Evolutionary conservation across 2,329 filamentous ascomycete species (phyloP), one percentile per base, ranked within the genome.

Genomic region (Fusarium incarnatum): DNA sequence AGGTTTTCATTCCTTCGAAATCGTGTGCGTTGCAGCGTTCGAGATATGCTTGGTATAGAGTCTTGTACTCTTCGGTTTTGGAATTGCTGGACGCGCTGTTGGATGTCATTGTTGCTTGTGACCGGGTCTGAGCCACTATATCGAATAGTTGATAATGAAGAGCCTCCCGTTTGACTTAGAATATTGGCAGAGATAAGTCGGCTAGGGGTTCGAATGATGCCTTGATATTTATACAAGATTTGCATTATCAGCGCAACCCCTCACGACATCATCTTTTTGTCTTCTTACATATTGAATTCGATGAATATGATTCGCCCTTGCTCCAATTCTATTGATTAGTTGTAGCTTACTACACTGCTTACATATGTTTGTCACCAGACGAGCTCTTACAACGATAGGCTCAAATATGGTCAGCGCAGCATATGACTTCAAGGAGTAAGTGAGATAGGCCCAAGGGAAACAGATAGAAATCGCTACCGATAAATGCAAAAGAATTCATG

Each of bases 11-110:
- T 0, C 32, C 60, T 27, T 57, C 34, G 0, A 64, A 64, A 4
- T 64, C 25, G 3, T 64, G 60, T 1, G 60, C 58, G 37, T 64
- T 64, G 49, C 60, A 64, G 25, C 37, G 23, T 15, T 64, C 20
- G 9, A 64, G 60, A 9, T 64, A 64, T 32, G 9, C 37, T 18
- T 49, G n/a, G 20, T 49, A 64, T 3, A 64, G 30, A 8, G 37
- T 16, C 15, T 52, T 25, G 8, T 64, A 45, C 13, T 41, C 18
- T 8, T 56, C 44, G 4, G 2, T 16, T 6, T 46, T 47, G 7
- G 44, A 44, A 47, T 45, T 45, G 37, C 1, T 32, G 3, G 42
- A 10, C 8, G 15, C 8, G 4, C 37, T 15, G 23, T 53, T 18
- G 10, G 46, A 47, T n/a, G 44, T 3, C 60, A 64, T 64, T 30